Percentiles rank a stretch among this genome's conserved stretches.
Conservation (phyloP, 495 filamentous ascomycete species). For the Rostrohypoxylon terebratum region DNA sequence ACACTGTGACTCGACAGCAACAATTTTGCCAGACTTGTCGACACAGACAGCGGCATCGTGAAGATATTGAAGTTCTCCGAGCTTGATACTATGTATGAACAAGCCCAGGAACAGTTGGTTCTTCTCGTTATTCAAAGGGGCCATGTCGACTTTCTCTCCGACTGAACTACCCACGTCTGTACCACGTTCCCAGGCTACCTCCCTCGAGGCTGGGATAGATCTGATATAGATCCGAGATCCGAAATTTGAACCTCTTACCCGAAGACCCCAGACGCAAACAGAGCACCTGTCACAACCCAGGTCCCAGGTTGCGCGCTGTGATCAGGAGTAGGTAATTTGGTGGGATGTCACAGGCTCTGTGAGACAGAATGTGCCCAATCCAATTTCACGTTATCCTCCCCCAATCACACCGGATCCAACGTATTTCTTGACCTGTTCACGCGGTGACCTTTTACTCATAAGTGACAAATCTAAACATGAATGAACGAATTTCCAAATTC, state of each 20-base stretch:
- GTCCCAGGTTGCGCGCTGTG: constrained; percentile 15
- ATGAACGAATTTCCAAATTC: background rate
- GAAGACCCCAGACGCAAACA: background rate
- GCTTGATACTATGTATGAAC: constrained; percentile 68
- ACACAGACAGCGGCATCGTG: constrained; percentile 75
- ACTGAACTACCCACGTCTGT: background rate
- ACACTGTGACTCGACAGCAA: constrained; percentile 59
- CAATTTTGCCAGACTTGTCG: constrained; percentile 72
- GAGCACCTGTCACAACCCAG: background rate
- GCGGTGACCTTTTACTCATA: constrained; percentile 18
- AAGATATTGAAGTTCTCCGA: constrained; percentile 67
- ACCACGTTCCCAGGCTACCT: background rate
- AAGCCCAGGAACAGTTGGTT: constrained; percentile 62
- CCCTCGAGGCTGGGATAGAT: constrained; percentile 3
- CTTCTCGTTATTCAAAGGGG: constrained; percentile 19
- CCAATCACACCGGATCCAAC: constrained; percentile 23
- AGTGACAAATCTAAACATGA: constrained; percentile 13
- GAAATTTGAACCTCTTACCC: background rate
- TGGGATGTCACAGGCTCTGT: constrained; percentile 30
- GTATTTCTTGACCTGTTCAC: constrained; percentile 7
- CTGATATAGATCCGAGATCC: constrained; percentile 10
- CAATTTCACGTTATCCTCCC: constrained; percentile 10
- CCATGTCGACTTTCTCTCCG: constrained; percentile 28
- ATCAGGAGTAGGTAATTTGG: constrained; percentile 10
- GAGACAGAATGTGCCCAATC: constrained; percentile 18